These are phyloP conservation scores for Phoenix dactylifera DNA, from an alignment of 176 grass and related monocot species.

Conservation along the genomic window DNA sequence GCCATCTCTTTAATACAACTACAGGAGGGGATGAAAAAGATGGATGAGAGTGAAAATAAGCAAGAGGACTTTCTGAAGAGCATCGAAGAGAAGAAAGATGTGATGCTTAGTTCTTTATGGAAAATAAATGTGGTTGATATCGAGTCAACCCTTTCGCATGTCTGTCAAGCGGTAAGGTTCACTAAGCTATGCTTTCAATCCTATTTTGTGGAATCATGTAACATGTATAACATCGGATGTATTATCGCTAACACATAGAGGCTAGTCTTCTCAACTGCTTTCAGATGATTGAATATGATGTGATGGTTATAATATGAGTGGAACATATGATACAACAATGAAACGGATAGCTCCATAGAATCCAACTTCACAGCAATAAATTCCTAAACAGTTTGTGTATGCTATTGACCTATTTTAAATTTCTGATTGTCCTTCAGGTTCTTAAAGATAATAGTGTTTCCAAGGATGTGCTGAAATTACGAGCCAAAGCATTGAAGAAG, in stretches of 20 bases:
- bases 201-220: no score
- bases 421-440: constrained; percentile 39
- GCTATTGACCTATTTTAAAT: background rate
- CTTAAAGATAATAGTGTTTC: constrained; percentile 58
- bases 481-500: constrained; percentile 76
- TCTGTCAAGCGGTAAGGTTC: constrained; percentile 77
- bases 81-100: constrained; percentile 83
- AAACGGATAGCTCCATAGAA: no score
- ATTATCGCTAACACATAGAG: no score
- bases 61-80: constrained; percentile 46
- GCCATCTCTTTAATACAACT: constrained; percentile 74
- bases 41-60: constrained; percentile 46
- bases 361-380: no score
- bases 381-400: background rate
- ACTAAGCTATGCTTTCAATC: no score
- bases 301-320: no score
- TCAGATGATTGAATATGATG: no score
- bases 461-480: constrained; percentile 53
- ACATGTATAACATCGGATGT: no score
- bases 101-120: constrained; percentile 81
- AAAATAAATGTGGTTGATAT: constrained; percentile 98
- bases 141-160: constrained; percentile 59
- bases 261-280: no score
- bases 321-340: no score
- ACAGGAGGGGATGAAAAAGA: constrained; percentile 81